phyloP scores from a whole-genome alignment of 1,139 yeast genomes.

The Sugiyamaella sp. region DNA sequence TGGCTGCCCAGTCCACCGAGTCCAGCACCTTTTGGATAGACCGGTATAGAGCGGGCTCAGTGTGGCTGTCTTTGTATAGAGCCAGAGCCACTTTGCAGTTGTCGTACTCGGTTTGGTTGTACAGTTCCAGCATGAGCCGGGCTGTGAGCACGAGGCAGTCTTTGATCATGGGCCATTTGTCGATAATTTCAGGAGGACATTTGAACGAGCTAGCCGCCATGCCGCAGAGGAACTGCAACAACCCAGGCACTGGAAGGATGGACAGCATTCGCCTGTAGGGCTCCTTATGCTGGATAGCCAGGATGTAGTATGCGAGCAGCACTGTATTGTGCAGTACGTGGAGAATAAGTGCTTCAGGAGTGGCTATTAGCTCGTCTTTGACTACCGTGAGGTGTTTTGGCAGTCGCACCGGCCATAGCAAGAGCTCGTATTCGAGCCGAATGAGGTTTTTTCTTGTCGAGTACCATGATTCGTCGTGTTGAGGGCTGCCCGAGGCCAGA shows the following conservation, averaged over 20 bases:
- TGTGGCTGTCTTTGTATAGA: slow-evolving; percentile 26
- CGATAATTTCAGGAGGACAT: slow-evolving; percentile 26
- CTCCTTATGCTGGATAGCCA: slow-evolving; percentile 25
- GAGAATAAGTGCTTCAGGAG: slow-evolving; percentile 31
- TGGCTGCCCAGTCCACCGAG: slow-evolving; percentile 27
- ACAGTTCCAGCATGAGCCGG: slow-evolving; percentile 26
- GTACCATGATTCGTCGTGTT: slow-evolving; percentile 15
- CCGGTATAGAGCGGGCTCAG: slow-evolving; percentile 25
- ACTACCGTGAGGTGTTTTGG: slow-evolving; percentile 32
- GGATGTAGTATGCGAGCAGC: slow-evolving; percentile 26
- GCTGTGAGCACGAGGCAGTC: slow-evolving; percentile 29
- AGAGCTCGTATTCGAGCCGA: slow-evolving; percentile 30
- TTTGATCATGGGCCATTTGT: slow-evolving; percentile 29
- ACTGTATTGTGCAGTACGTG: slow-evolving; percentile 31
- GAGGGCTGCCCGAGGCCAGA: slow-evolving; percentile 6
- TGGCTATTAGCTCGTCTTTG: slow-evolving; percentile 31
- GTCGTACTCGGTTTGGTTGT: slow-evolving; percentile 27
- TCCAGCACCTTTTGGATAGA: slow-evolving; percentile 26
- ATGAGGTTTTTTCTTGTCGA: slow-evolving; percentile 15
- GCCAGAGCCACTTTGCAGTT: slow-evolving; percentile 31
- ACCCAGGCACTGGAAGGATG: slow-evolving; percentile 32
- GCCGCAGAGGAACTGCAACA: slow-evolving; percentile 31
- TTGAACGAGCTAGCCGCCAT: slow-evolving; percentile 33
- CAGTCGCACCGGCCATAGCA: slow-evolving; percentile 32
- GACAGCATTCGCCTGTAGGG: slow-evolving; percentile 29